Base-by-base conservation (phyloP, 805 yeast genomes). In the Danielozyma ontarioensis region DNA sequence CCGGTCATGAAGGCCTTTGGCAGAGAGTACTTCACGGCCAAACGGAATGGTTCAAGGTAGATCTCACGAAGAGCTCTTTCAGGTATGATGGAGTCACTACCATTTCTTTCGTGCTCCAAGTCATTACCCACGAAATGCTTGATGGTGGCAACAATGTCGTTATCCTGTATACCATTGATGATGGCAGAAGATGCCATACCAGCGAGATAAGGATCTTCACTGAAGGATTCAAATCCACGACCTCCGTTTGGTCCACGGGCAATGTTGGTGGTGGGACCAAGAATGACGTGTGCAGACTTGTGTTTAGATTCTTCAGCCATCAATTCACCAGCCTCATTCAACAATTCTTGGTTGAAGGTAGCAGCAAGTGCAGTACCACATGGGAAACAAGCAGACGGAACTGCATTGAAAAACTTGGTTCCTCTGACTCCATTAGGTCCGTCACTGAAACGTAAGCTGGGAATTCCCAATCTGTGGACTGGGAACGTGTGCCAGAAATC, bases 401-500 rank as follows among this genome's bases (percentile, higher is more conserved):
- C 45, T 13, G 55, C 50, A 28, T 51, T 45, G 40, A 55, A 48
- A 16, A 51, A 49, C 34, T 48, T 51, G 13, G 58, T 53, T 17
- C 64, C 64, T 36, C 62, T 44, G 8, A 55, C 50, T 10, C 64
- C 62, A 33, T 58, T 58, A 6, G 62, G 64, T 3, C 62, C 64
- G 31, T 58, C 62, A 22, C 55, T 45, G 21, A 70, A 46, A 46
- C 80, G 60, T 4, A 76, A 39, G 0, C 69, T 53, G 2, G 78
- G 79, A 26, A 76, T 48, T 14, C 59, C 62, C 19, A 70, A 47
- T 26, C 70, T 37, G 17, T 46, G 51, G 15, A 73, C 57, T 1
- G 64, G 46, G 33, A 35, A 44, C 2, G 78, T 73, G 53, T 72
- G 77, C 78, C 78, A 74, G 50, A 62, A 60, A 45, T 73, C 78